Evolutionary conservation across 768 basidiomycete species (phyloP), one percentile per base, ranked within the genome.

Genomic region (Phaeotremella skinneri): DNA sequence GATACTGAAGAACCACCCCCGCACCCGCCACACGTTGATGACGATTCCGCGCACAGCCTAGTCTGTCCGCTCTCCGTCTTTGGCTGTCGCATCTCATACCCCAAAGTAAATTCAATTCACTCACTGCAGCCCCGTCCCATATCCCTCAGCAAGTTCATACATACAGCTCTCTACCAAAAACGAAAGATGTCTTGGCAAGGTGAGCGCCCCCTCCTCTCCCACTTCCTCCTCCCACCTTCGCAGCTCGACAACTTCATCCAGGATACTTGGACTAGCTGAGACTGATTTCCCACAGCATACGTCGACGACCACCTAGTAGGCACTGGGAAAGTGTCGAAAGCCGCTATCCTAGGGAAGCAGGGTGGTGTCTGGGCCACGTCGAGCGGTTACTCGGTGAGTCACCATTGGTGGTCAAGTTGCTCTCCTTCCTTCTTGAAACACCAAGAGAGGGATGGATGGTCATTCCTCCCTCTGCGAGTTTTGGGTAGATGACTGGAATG

Each of bases 251-350:
- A 48, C 20, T 16, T 14, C 13, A 7, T 43, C 37, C 11, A 41
- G 11, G 21, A 11, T 14, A 7, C 41, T 42, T 7, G 13, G 17
- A 41, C 26, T 42, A 50, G 32, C 2, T 20, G 52, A 25, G 2
- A 13, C 26, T 4, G 27, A 41, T 39, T 41, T 17, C 26, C 5
- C 26, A 27, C 71, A 92, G 90, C 82, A 61, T 90, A 90, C 79
- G 87, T 91, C 77, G 88, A 92, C 76, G 80, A 79, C 71, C 85
- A 89, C 76, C 84, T 93, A 56, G 76, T 93, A 67, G 88, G 84
- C 32, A 85, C 79, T 61, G 85, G 84, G 65, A 89, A 85, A 78
- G 79, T 94, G 72, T n/a, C 79, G 25, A 82, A 83, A 68, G 91
- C 90, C 37, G 90, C 90, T 29, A 87, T 89, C 71, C 43, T 91